phyloP scores from a whole-genome alignment of 2,329 filamentous ascomycete genomes.

The Lecanosticta acicola region DNA sequence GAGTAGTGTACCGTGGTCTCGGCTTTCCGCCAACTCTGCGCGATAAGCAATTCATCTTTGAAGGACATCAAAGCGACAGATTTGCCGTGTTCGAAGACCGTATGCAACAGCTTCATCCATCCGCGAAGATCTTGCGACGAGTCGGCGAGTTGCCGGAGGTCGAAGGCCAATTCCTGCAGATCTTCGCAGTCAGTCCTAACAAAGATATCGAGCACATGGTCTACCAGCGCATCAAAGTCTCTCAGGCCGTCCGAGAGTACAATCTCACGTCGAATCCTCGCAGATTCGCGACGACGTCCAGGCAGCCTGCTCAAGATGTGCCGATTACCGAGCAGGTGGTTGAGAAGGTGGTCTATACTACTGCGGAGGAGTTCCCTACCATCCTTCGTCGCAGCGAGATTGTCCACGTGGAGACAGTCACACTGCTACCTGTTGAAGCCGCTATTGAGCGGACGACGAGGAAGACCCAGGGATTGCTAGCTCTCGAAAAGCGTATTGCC shows the following conservation, averaged over 20 bases:
- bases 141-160: constrained; percentile 62
- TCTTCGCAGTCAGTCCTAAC: constrained; percentile 74
- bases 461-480: constrained; percentile 79
- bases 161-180: constrained; percentile 83
- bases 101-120: constrained; percentile 84
- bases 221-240: constrained; percentile 80
- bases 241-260: constrained; percentile 79
- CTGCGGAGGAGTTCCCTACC: constrained; percentile 82
- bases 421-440: constrained; percentile 72
- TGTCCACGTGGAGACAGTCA: constrained; percentile 59
- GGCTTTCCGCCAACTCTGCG: constrained; percentile 76
- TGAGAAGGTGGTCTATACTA: constrained; percentile 79
- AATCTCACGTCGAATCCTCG: constrained; percentile 72
- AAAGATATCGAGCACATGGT: constrained; percentile 77
- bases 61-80: constrained; percentile 71
- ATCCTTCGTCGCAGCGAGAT: constrained; percentile 86
- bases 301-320: constrained; percentile 59
- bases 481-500: constrained; percentile 65
- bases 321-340: constrained; percentile 66
- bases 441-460: constrained; percentile 83
- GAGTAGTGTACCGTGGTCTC: constrained; percentile 80
- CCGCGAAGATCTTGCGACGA: constrained; percentile 70
- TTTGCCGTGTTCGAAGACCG: constrained; percentile 79
- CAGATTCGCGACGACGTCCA: constrained; percentile 69
- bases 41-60: constrained; percentile 90